These are phyloP conservation scores for Quercus tomentella DNA, from an alignment of 331 rosid genomes.

Conservation along the genomic window DNA sequence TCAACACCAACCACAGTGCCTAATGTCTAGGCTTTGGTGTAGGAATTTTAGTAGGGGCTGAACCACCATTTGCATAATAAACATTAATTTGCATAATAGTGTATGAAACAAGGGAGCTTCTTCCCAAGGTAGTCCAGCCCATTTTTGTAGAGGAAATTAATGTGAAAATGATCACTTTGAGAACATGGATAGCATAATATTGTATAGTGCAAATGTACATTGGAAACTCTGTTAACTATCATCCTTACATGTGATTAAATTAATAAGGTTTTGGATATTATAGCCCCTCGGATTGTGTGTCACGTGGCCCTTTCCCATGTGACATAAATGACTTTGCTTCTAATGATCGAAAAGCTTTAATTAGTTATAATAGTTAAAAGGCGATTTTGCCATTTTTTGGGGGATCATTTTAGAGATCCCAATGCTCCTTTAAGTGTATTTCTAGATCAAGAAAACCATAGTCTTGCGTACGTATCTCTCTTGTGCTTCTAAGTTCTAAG, in stretches of 20 bases:
- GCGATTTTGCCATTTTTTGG: constrained; percentile 33
- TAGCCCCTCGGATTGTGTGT: constrained; percentile 28
- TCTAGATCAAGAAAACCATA: constrained; percentile 46
- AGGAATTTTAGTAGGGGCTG: constrained; percentile 22
- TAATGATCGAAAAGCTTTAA: constrained; percentile 12
- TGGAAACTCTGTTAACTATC: constrained; percentile 29
- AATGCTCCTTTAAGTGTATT: constrained; percentile 44
- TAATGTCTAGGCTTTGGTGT: constrained; percentile 47
- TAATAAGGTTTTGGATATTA: constrained; percentile 27
- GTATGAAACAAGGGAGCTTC: constrained; percentile 26
- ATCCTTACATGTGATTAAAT: constrained; percentile 35
- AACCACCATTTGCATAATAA: neutral
- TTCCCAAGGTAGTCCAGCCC: constrained; percentile 19
- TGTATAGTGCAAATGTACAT: constrained; percentile 17
- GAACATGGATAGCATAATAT: constrained; percentile 24
- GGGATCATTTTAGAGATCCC: constrained; percentile 50
- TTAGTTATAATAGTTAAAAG: constrained; percentile 16
- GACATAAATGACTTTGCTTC: constrained; percentile 45
- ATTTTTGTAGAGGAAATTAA: constrained; percentile 15
- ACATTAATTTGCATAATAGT: constrained; percentile 23
- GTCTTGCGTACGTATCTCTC: constrained; percentile 14
- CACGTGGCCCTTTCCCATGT: constrained; percentile 52
- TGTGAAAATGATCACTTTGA: constrained; percentile 18
- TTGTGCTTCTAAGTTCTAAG: neutral
- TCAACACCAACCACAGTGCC: constrained; percentile 58